Evolutionary conservation across 2,329 filamentous ascomycete species (phyloP), one percentile per base, ranked within the genome.

Genomic region (Helotiales sp.): DNA sequence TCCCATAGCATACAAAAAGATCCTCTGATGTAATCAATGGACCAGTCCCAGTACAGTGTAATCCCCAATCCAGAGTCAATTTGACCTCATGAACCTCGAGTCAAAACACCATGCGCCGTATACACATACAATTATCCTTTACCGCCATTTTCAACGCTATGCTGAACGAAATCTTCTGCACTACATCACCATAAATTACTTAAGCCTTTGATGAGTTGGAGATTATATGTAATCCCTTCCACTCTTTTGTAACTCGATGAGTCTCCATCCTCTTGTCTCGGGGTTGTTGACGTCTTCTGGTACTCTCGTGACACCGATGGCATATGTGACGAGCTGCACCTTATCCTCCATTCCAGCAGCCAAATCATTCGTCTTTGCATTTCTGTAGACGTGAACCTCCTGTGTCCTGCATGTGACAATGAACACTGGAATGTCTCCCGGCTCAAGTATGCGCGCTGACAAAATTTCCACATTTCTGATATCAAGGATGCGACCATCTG

Each of bases 211-310:
- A 15, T n/a, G n/a, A 27, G 19, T 9, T 25, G 17, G n/a, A 30
- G 34, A 62, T 85, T 79, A 90, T 64, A 88, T 86, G 69, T 89
- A 98, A 77, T 99, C 95, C 70, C 95, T 86, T 55, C 90, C 93
- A 74, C 91, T 96, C 87, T 99, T 99, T 76, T 99, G 95, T 80
- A 99, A 86, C 79, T 99, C 95, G 71, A 99, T 98, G 74, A 99
- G 79, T 70, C 93, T 88, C 95, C 95, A 99, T 30, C 95, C 95
- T 71, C 93, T 84, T 10, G 95, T 99, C 78, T 99, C 95, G 1
- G 92, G 90, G 74, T 99, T 98, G 79, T 88, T 93, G 66, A 98
- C 93, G 67, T 99, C 95, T 72, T 99, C 95, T 2, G 95, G 88
- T 59, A 96, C 86, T 64, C 95, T 83, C 3, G 95, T 99, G 60